A percentile compares a stretch with the other conserved stretches of the same genome.
Conservation (phyloP, 2,329 filamentous ascomycete genomes). For the Neurospora sp. region DNA sequence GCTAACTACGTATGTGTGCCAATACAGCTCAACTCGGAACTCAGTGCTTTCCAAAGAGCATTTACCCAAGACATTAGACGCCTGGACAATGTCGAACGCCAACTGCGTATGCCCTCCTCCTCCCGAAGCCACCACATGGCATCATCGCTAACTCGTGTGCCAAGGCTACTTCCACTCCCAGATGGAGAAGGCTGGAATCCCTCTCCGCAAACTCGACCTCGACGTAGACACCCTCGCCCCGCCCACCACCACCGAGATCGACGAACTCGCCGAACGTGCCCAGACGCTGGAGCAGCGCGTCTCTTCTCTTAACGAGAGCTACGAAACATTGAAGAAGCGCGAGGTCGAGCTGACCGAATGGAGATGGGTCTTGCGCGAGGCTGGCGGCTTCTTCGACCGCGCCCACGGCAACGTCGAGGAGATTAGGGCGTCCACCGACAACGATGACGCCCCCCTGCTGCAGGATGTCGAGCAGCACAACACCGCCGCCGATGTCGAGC, state of each 20-base stretch:
- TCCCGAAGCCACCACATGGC: neutral
- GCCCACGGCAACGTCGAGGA: slow-evolving; percentile 95
- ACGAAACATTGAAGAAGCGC: slow-evolving; percentile 95
- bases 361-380: slow-evolving; percentile 95
- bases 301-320: slow-evolving; percentile 89
- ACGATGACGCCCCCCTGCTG: slow-evolving; percentile 87
- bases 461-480: slow-evolving; percentile 83
- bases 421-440: slow-evolving; percentile 80
- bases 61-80: slow-evolving; percentile 97
- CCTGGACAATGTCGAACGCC: slow-evolving; percentile 95
- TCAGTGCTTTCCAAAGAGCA: slow-evolving; percentile 89
- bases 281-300: slow-evolving; percentile 89
- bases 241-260: slow-evolving; percentile 88
- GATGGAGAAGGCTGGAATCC: slow-evolving; percentile 86
- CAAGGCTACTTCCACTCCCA: slow-evolving; percentile 86
- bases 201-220: slow-evolving; percentile 82
- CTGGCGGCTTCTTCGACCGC: slow-evolving; percentile 93
- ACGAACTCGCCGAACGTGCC: slow-evolving; percentile 85
- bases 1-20: slow-evolving; percentile 17
- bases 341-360: slow-evolving; percentile 96
- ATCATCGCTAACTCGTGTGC: neutral
- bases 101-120: slow-evolving; percentile 65
- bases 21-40: slow-evolving; percentile 75
- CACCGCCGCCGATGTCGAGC: slow-evolving; percentile 57
- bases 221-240: slow-evolving; percentile 79